Conservation (phyloP, 2,329 filamentous ascomycete species). For the Cyphellophora europaea region DNA sequence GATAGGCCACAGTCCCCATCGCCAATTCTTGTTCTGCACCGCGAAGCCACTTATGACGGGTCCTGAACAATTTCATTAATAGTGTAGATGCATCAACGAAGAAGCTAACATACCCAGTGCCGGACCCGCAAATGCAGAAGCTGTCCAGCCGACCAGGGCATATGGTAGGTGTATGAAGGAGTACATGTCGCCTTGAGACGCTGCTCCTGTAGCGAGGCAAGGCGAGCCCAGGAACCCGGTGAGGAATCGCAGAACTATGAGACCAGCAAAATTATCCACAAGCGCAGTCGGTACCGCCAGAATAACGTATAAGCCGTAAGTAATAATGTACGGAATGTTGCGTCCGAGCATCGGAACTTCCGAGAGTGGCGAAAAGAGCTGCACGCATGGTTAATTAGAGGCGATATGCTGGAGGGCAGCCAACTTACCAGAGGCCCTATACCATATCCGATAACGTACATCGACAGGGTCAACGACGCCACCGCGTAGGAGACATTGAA, state of each 20-base stretch:
- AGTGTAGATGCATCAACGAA: background rate
- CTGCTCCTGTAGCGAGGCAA: slow-evolving; percentile 50
- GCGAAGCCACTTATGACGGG: slow-evolving; percentile 51
- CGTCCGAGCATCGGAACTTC: slow-evolving; percentile 60
- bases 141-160: slow-evolving; percentile 51
- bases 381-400: slow-evolving; percentile 21
- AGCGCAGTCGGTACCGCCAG: slow-evolving; percentile 56
- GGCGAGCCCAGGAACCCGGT: slow-evolving; percentile 60
- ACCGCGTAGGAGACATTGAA: slow-evolving; percentile 22
- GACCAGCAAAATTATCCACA: slow-evolving; percentile 51
- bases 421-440: slow-evolving; percentile 29
- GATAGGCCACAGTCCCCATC: slow-evolving; percentile 52
- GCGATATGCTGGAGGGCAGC: slow-evolving; percentile 30
- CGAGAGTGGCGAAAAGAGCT: slow-evolving; percentile 53
- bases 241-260: slow-evolving; percentile 56
- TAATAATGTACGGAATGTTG: slow-evolving; percentile 58
- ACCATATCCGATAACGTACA: slow-evolving; percentile 36
- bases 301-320: slow-evolving; percentile 60
- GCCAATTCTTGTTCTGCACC: slow-evolving; percentile 48
- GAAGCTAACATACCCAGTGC: slow-evolving; percentile 9
- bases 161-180: slow-evolving; percentile 38
- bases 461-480: slow-evolving; percentile 23
- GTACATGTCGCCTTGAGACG: slow-evolving; percentile 33
- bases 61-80: background rate
- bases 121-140: slow-evolving; percentile 24